These are phyloP conservation scores for Stenogyne calaminthoides DNA, from an alignment of 305 asterid species.

Conservation along the genomic window DNA sequence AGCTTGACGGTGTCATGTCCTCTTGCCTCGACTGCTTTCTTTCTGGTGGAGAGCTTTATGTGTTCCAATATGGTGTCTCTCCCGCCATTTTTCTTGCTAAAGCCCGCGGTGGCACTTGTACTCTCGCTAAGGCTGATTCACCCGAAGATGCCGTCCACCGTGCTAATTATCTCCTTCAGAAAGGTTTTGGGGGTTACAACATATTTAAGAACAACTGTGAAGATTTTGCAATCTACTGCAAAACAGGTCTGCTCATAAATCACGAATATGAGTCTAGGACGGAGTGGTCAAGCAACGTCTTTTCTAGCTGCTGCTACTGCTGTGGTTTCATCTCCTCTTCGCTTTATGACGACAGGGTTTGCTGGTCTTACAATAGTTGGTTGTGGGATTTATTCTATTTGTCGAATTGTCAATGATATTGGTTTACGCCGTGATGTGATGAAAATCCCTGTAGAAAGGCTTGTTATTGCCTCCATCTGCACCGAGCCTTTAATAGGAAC, in stretches of 20 bases:
- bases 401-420: conserved; percentile 70
- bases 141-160: conserved; percentile 67
- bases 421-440: conserved; percentile 83
- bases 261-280: conserved; percentile 63
- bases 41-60: conserved; percentile 62
- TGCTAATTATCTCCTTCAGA: conserved; percentile 71
- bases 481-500: conserved; percentile 36
- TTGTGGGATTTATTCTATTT: conserved; percentile 70
- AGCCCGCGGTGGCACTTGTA: conserved; percentile 92
- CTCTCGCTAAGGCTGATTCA: conserved; percentile 72
- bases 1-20: conserved; percentile 64
- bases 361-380: conserved; percentile 62
- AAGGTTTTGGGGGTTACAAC: conserved; percentile 79
- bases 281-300: conserved; percentile 87
- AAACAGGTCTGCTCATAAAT: conserved; percentile 74
- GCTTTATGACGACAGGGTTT: conserved; percentile 69
- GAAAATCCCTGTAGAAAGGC: conserved; percentile 85
- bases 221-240: conserved; percentile 91
- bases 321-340: conserved; percentile 67
- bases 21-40: conserved; percentile 96
- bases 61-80: conserved; percentile 64
- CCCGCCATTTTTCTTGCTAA: conserved; percentile 60
- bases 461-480: conserved; percentile 36
- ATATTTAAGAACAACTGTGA: conserved; percentile 84
- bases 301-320: conserved; percentile 72